Evolutionary conservation across 768 basidiomycete genomes (phyloP).

Genomic region (Daedaleopsis sinensis): DNA sequence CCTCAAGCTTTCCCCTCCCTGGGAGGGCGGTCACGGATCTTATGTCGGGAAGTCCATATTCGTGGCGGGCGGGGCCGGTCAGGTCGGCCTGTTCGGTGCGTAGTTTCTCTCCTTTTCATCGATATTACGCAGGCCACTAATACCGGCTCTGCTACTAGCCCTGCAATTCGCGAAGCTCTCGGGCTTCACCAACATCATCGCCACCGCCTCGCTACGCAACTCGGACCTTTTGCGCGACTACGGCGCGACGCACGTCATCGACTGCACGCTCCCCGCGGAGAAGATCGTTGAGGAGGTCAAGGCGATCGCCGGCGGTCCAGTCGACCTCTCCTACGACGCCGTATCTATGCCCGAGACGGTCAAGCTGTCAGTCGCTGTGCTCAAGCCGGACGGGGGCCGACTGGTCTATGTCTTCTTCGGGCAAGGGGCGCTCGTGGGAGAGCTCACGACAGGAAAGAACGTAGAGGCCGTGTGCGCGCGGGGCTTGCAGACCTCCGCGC

Average conservation of each 20-base stretch:
- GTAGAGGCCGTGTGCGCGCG: constrained; percentile 1
- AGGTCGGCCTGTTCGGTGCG: constrained; percentile 42
- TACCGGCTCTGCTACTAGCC: not conserved
- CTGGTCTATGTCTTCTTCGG: constrained; percentile 10
- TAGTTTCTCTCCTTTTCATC: not conserved
- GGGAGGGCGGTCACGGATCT: constrained; percentile 35
- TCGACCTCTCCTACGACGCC: constrained; percentile 25
- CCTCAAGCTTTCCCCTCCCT: constrained; percentile 35
- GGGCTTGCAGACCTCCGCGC: not conserved
- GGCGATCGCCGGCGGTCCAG: constrained; percentile 14
- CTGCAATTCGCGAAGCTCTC: constrained; percentile 26
- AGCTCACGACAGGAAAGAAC: not conserved
- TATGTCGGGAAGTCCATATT: constrained; percentile 37
- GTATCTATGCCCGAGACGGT: constrained; percentile 21
- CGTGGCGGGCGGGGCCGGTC: constrained; percentile 41
- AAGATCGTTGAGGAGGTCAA: no score
- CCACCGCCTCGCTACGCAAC: constrained; percentile 24
- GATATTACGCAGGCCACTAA: no score
- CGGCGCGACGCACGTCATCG: constrained; percentile 24
- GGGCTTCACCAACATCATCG: constrained; percentile 26
- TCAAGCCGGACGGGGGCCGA: constrained; percentile 22
- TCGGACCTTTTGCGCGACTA: not conserved
- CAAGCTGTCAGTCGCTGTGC: constrained; percentile 13
- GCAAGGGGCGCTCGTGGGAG: not conserved
- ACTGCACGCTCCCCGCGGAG: no score